phyloP scores from a whole-genome alignment of 2,329 filamentous ascomycete genomes.

The Hypoxylon sp. region DNA sequence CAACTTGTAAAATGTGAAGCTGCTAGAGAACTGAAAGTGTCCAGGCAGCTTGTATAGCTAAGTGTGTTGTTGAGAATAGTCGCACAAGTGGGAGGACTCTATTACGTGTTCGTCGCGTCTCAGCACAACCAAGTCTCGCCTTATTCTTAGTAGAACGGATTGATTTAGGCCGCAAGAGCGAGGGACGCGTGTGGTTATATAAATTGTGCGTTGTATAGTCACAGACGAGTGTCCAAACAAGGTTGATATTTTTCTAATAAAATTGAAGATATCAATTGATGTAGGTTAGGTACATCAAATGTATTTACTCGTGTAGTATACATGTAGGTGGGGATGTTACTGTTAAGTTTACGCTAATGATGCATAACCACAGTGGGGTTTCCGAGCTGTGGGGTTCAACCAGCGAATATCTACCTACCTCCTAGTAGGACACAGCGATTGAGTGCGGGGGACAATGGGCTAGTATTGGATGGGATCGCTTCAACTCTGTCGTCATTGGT shows the following conservation, averaged over 20 bases:
- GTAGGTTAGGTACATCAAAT: not conserved
- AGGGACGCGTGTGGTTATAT: not conserved
- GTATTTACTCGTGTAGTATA: too few species aligned
- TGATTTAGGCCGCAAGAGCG: not conserved
- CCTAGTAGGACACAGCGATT: too few species aligned
- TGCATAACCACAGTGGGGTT: constrained; percentile 14
- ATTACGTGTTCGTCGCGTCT: constrained; percentile 26
- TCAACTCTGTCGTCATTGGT: not conserved
- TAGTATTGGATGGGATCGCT: too few species aligned
- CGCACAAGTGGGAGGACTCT: not conserved
- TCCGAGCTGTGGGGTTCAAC: constrained; percentile 9
- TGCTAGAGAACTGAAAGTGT: not conserved
- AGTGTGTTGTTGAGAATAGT: constrained; percentile 4
- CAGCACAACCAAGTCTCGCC: not conserved
- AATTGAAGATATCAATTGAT: not conserved
- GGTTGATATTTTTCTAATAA: not conserved
- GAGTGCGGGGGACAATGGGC: constrained; percentile 7
- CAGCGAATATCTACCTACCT: not conserved
- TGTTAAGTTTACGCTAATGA: constrained; percentile 9
- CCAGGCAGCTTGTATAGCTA: not conserved
- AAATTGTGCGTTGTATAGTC: not conserved
- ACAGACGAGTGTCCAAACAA: not conserved
- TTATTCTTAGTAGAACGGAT: not conserved
- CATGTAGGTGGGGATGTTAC: not conserved
- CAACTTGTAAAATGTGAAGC: not conserved